These are phyloP conservation scores for Irpex sp. DNA, from an alignment of 1,284 basidiomycete species.

Conservation along the genomic window DNA sequence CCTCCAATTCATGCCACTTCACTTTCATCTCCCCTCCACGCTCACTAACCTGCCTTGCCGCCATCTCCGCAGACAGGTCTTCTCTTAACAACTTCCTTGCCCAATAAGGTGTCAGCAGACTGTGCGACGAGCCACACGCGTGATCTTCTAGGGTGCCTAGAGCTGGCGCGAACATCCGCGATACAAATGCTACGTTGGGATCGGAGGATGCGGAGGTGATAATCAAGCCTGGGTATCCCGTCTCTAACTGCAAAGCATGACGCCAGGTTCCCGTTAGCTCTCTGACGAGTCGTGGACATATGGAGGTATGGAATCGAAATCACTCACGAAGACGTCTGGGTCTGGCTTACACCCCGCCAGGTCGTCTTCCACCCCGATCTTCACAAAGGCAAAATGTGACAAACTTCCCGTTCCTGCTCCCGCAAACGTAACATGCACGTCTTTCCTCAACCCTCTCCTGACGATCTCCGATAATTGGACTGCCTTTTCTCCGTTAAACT, in stretches of 20 bases:
- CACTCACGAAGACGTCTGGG: slow-evolving; percentile 35
- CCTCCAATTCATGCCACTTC: slow-evolving; percentile 31
- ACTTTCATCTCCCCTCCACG: slow-evolving; percentile 47
- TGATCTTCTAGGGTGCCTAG: slow-evolving; percentile 45
- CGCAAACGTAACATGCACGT: slow-evolving; percentile 34
- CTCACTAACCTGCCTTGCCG: slow-evolving; percentile 47
- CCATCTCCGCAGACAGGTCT: slow-evolving; percentile 30
- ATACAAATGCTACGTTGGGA: slow-evolving; percentile 38
- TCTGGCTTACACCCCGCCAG: slow-evolving; percentile 35
- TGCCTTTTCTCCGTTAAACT: no score
- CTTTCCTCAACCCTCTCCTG: slow-evolving; percentile 34
- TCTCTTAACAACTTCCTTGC: slow-evolving; percentile 28
- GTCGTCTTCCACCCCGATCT: slow-evolving; percentile 40
- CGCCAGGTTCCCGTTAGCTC: slow-evolving; percentile 34
- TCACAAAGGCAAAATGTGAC: slow-evolving; percentile 36
- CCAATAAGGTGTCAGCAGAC: slow-evolving; percentile 51
- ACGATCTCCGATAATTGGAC: slow-evolving; percentile 15
- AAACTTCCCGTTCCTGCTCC: slow-evolving; percentile 33
- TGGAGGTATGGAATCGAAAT: no score
- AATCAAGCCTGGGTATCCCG: slow-evolving; percentile 25
- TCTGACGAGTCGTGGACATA: slow-evolving; percentile 4
- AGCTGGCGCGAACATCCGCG: slow-evolving; percentile 50
- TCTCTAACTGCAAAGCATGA: slow-evolving; percentile 24
- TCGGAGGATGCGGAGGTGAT: slow-evolving; percentile 36
- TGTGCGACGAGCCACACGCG: slow-evolving; percentile 57